phyloP scores from a whole-genome alignment of 2,329 filamentous ascomycete species.

The Furcasterigmium furcatum region DNA sequence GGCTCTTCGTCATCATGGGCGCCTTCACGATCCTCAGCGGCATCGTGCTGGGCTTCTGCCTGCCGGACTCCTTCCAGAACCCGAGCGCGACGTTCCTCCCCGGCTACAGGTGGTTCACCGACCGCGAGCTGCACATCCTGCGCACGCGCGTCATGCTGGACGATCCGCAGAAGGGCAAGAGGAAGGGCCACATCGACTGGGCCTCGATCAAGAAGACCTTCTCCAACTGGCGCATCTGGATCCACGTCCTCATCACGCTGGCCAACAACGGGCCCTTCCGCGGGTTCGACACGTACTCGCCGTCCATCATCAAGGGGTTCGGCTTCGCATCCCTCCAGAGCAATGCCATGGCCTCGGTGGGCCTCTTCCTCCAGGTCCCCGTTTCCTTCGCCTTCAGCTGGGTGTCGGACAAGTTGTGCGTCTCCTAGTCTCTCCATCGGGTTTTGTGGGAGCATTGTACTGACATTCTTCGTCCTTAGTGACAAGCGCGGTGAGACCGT shows the following conservation, averaged over 20 bases:
- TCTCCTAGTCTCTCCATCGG: slow-evolving; percentile 35
- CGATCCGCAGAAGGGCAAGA: slow-evolving; percentile 28
- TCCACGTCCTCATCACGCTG: slow-evolving; percentile 26
- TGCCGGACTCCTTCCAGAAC: slow-evolving; percentile 20
- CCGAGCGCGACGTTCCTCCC: slow-evolving; percentile 25
- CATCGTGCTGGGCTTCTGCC: not conserved
- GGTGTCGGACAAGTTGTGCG: slow-evolving; percentile 35
- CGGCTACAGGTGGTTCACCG: slow-evolving; percentile 24
- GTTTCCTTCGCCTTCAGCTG: slow-evolving; percentile 26
- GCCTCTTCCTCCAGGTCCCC: slow-evolving; percentile 27
- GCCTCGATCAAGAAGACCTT: slow-evolving; percentile 27
- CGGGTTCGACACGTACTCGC: slow-evolving; percentile 22
- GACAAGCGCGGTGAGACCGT: slow-evolving; percentile 49
- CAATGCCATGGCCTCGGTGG: slow-evolving; percentile 30
- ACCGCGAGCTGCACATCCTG: slow-evolving; percentile 29
- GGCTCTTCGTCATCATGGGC: slow-evolving; percentile 25
- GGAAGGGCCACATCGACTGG: slow-evolving; percentile 22
- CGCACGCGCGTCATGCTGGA: slow-evolving; percentile 25
- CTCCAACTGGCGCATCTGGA: slow-evolving; percentile 32
- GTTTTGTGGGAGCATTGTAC: not conserved
- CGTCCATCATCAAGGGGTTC: slow-evolving; percentile 26
- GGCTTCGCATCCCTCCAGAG: slow-evolving; percentile 27
- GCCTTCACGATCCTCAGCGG: slow-evolving; percentile 24
- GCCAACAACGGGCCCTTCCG: slow-evolving; percentile 20
- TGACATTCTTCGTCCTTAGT: slow-evolving; percentile 15